phyloP scores from a whole-genome alignment of 2,329 filamentous ascomycete species.

The Xylaria sp. region DNA sequence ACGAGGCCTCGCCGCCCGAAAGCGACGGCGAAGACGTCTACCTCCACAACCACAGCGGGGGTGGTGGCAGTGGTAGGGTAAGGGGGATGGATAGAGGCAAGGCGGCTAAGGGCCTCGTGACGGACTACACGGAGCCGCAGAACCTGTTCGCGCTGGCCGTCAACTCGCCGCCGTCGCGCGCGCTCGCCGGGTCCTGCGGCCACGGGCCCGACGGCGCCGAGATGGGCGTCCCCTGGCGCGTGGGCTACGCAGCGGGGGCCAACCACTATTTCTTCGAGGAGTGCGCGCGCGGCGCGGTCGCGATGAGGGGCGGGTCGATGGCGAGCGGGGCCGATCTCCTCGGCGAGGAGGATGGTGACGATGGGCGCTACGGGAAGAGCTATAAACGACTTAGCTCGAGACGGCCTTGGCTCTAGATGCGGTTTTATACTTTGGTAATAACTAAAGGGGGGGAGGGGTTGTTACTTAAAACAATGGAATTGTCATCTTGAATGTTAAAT shows the following conservation, averaged over 20 bases:
- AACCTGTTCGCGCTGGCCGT: slow-evolving; percentile 76
- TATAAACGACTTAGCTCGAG: slow-evolving; percentile 36
- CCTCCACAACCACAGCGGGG: neutral
- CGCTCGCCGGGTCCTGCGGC: slow-evolving; percentile 37
- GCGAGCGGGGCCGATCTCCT: slow-evolving; percentile 9
- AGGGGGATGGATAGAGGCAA: neutral
- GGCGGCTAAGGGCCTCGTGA: slow-evolving; percentile 57
- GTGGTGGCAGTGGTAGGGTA: neutral
- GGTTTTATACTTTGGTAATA: neutral
- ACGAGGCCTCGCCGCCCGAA: neutral
- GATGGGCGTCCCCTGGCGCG: slow-evolving; percentile 35
- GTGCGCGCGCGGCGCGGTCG: neutral
- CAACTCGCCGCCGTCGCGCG: slow-evolving; percentile 51
- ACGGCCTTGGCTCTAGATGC: slow-evolving; percentile 27
- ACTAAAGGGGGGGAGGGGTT: neutral
- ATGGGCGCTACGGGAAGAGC: slow-evolving; percentile 20
- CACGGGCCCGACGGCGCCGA: slow-evolving; percentile 32
- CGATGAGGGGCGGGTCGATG: neutral
- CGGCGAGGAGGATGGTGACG: neutral
- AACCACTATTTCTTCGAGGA: slow-evolving; percentile 43
- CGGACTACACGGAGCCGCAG: slow-evolving; percentile 78
- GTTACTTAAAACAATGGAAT: no score
- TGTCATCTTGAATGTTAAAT: no score
- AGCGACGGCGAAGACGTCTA: slow-evolving; percentile 12
- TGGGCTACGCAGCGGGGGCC: slow-evolving; percentile 32